These are phyloP conservation scores for Clonostachys rosea DNA, from an alignment of 2,329 filamentous ascomycete species.

Conservation along the genomic window DNA sequence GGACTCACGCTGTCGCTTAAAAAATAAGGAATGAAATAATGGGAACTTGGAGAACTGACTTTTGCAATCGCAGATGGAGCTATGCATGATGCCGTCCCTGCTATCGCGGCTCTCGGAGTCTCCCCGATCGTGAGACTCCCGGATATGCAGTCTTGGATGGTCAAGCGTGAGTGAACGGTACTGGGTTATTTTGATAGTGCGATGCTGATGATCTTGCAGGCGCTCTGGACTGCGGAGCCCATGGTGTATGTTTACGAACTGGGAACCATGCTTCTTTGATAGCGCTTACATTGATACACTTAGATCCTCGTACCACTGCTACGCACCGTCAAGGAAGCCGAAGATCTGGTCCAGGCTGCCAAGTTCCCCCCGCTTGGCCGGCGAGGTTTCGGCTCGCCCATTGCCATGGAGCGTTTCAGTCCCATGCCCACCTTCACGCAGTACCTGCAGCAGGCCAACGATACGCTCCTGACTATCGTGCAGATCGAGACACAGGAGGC, in stretches of 20 bases:
- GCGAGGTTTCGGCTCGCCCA: conserved; percentile 44
- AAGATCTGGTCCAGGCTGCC: conserved; percentile 36
- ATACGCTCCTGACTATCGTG: conserved; percentile 55
- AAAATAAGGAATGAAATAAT: not conserved
- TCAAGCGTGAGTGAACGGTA: conserved; percentile 28
- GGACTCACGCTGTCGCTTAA: not conserved
- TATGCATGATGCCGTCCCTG: conserved; percentile 50
- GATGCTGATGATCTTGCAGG: conserved; percentile 15
- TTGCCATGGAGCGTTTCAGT: conserved; percentile 34
- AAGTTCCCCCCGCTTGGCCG: conserved; percentile 46
- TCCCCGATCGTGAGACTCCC: conserved; percentile 45
- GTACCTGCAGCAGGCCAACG: conserved; percentile 45
- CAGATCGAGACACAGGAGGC: conserved; percentile 66
- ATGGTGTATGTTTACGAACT: conserved; percentile 31
- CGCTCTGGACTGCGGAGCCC: conserved; percentile 44
- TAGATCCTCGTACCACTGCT: conserved; percentile 40
- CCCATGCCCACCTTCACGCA: conserved; percentile 37
- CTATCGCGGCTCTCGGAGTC: conserved; percentile 39
- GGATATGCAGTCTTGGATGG: conserved; percentile 39
- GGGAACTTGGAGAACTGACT: not conserved
- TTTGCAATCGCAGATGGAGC: conserved; percentile 27
- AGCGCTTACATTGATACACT: not conserved
- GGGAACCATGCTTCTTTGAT: no score
- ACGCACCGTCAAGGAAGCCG: conserved; percentile 36
- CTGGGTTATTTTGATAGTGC: not conserved